Base-by-base conservation (phyloP, 2,329 filamentous ascomycete genomes). In the Epichloe hybrida region DNA sequence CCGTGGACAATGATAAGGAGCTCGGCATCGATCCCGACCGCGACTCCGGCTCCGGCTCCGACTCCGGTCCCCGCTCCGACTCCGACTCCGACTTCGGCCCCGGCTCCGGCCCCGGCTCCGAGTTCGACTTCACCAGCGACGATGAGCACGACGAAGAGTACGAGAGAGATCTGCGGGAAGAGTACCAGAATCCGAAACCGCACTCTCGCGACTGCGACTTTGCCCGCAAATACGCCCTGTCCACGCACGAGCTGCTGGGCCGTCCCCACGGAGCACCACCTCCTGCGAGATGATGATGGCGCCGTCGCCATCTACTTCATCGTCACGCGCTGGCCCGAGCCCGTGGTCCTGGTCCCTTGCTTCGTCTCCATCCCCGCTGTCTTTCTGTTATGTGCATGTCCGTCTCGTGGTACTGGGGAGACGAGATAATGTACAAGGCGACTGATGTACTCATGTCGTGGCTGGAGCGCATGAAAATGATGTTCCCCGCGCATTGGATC, bases 311-410 rank as follows among this genome's bases (percentile, higher is more conserved):
- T 27, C 23, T 27, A 27, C 23, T 7, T 27, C 23, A 27, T 7
- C 23, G 23, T 27, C 23, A 27, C 23, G 23, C 23, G 23, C 23
- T 27, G 23, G 23, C 23, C 23, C 6, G 23, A 27, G 6, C 23
- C 23, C 23, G 23, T 6, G 23, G 23, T 27, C 23, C 23, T 27
- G 23, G 23, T 27, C 23, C 5, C 17, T 23, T 23, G 23, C 23
- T 23, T 23, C 23, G 23, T 7, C 23, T 23, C 23, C 23, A 23
- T 74, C 11, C 71, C 71, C 0, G 50, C 73, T 17, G 17, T 8
- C 27, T 9, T 31, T 3, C n/a, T 38, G 36, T 13, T 17, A 1
- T 17, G 17, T 17, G 36, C 36, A 38, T 38, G 13, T 13, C 1
- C n/a, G 36, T 13, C 12, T 13, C 36, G 36, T 38, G 36, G 36